Conservation (phyloP, 1,284 basidiomycete species). For the Puccinia horiana region DNA sequence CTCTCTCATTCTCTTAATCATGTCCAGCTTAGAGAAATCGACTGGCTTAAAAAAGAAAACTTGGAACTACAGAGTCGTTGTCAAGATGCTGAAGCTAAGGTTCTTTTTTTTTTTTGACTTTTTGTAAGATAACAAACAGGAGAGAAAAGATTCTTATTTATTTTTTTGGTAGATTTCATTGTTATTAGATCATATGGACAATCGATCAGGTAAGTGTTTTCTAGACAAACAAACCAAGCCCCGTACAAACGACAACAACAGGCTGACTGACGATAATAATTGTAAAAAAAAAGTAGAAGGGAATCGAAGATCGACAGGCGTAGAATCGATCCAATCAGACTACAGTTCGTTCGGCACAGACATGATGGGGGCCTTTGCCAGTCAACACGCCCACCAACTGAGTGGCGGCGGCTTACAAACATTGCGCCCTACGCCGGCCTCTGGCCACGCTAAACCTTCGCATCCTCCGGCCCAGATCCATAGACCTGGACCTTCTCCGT, state of each 20-base stretch:
- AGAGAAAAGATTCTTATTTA: too few species aligned
- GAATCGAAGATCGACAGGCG: slow-evolving; percentile 19
- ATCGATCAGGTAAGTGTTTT: slow-evolving; percentile 25
- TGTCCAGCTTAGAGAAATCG: slow-evolving; percentile 47
- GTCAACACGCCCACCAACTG: not conserved
- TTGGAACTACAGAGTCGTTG: slow-evolving; percentile 53
- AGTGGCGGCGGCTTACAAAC: too few species aligned
- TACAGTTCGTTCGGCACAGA: slow-evolving; percentile 28
- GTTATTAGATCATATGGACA: slow-evolving; percentile 46
- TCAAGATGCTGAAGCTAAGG: slow-evolving; percentile 51
- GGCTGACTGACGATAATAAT: too few species aligned
- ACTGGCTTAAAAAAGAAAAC: slow-evolving; percentile 56
- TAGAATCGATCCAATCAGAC: slow-evolving; percentile 33
- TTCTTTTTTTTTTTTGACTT: not conserved
- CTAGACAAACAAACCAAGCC: not conserved
- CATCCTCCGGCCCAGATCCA: too few species aligned
- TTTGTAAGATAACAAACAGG: slow-evolving; percentile 30
- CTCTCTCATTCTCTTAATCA: too few species aligned
- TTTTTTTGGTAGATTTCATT: slow-evolving; percentile 29
- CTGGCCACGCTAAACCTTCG: too few species aligned
- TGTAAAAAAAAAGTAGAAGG: not conserved
- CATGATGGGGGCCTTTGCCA: not conserved
- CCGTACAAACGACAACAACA: too few species aligned
- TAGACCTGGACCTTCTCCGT: too few species aligned
- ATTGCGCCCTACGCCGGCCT: too few species aligned